Evolutionary conservation across 2,329 filamentous ascomycete genomes (phyloP).

Genomic region (Leptographium wingfieldii): DNA sequence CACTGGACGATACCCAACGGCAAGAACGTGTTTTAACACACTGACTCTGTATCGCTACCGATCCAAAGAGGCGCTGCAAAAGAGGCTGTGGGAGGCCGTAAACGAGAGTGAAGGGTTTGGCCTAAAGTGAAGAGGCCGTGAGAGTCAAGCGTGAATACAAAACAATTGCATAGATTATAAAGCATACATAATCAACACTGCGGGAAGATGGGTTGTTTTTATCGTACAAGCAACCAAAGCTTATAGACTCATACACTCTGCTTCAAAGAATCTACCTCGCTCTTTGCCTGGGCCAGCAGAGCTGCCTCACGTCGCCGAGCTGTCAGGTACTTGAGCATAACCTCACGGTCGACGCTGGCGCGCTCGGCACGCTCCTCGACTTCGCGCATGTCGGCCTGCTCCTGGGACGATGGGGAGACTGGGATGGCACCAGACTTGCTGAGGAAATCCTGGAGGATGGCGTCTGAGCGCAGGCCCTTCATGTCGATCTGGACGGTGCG

Average conservation of each 20-base stretch:
- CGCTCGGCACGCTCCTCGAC: conserved; percentile 40
- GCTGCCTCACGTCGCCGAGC: conserved; percentile 50
- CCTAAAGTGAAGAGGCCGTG: conserved; percentile 45
- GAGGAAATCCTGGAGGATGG: conserved; percentile 53
- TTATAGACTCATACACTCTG: conserved; percentile 11
- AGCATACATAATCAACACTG: neutral
- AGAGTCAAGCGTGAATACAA: neutral
- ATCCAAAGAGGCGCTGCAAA: conserved; percentile 53
- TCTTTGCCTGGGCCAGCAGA: conserved; percentile 41
- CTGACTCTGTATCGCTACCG: conserved; percentile 63
- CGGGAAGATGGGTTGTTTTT: neutral
- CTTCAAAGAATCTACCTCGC: conserved; percentile 32
- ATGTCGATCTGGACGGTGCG: conserved; percentile 46
- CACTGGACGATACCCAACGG: conserved; percentile 63
- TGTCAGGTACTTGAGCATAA: conserved; percentile 37
- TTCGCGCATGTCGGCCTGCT: conserved; percentile 49
- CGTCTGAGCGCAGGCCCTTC: conserved; percentile 44
- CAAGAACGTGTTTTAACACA: conserved; percentile 84
- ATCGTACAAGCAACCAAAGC: neutral
- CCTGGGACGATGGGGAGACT: conserved; percentile 45
- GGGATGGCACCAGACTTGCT: conserved; percentile 46
- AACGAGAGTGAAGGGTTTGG: conserved; percentile 86
- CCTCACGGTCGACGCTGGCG: conserved; percentile 40
- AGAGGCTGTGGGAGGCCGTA: conserved; percentile 74
- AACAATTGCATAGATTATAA: neutral